Conservation (phyloP, 306 rosid genomes). For the Hylodesmum podocarpum region DNA sequence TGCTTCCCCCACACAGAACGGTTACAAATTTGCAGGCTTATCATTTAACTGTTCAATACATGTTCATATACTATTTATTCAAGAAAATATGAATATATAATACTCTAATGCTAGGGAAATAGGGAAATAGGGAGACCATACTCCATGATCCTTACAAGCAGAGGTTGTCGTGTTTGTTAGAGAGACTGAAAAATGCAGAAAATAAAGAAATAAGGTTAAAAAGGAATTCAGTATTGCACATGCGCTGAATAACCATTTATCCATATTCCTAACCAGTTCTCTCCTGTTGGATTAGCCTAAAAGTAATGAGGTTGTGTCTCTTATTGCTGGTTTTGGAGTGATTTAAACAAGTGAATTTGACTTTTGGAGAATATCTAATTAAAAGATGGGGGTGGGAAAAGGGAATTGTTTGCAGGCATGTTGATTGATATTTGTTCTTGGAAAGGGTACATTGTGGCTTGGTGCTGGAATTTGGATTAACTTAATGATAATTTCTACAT, state of each 20-base stretch:
- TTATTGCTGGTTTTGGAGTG: not conserved
- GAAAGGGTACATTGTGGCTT: conserved; percentile 4
- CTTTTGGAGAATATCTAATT: not conserved
- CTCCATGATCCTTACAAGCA: not conserved
- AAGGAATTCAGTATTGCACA: not conserved
- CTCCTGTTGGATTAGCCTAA: not conserved
- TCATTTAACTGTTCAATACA: not conserved
- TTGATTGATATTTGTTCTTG: conserved; percentile 12
- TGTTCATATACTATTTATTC: not conserved
- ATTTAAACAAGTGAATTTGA: not conserved
- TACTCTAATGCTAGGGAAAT: not conserved
- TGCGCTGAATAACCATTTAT: not conserved
- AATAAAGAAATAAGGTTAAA: not conserved
- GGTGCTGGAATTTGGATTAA: conserved; percentile 12
- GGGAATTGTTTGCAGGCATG: not conserved
- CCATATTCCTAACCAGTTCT: not conserved
- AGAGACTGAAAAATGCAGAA: not conserved
- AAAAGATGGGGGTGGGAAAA: not conserved
- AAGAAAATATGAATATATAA: not conserved
- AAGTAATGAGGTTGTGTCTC: not conserved
- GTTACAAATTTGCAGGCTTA: not conserved
- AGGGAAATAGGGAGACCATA: not conserved
- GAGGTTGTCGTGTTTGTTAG: not conserved
- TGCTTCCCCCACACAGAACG: not conserved
- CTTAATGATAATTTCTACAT: not conserved